Evolutionary conservation across 208 protist species (phyloP).

Genomic region (Acanthamoeba divionensis): DNA sequence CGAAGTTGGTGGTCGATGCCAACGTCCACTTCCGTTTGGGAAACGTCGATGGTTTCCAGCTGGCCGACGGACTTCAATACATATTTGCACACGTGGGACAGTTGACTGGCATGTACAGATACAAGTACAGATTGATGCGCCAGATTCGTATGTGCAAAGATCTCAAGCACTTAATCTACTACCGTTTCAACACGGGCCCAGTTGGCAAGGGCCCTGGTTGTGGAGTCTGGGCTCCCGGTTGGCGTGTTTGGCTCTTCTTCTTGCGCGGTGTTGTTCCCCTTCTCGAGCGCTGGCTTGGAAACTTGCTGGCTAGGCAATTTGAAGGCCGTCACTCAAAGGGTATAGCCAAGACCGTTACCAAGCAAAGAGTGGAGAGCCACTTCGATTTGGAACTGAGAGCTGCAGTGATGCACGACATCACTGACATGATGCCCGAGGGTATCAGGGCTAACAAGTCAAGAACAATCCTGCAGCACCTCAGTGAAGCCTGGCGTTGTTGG

Average conservation of each 20-base stretch:
- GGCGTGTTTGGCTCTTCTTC: constrained; percentile 99
- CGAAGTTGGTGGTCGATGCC: constrained; percentile 98
- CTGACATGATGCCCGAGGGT: constrained; percentile 99
- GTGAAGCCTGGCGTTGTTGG: constrained; percentile 97
- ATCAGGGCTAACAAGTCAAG: constrained; percentile 95
- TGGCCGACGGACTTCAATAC: constrained; percentile 99
- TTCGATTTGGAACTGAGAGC: constrained; percentile 99
- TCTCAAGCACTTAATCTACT: constrained; percentile 99
- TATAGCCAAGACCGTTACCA: constrained; percentile 98
- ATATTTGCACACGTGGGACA: constrained; percentile 98
- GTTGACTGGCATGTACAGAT: constrained; percentile 99
- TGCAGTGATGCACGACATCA: constrained; percentile 98
- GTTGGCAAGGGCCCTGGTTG: constrained; percentile 96
- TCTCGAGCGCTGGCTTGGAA: constrained; percentile 98
- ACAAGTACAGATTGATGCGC: constrained; percentile 99
- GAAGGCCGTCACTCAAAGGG: constrained; percentile 96
- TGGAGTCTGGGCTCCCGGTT: constrained; percentile 99
- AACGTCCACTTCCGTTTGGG: constrained; percentile 99
- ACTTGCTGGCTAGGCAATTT: constrained; percentile 98
- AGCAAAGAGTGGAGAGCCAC: constrained; percentile 99
- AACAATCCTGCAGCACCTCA: constrained; percentile 98
- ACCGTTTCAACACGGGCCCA: constrained; percentile 95
- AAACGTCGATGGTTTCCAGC: constrained; percentile 97
- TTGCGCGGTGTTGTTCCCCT: constrained; percentile 99
- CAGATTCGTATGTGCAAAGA: constrained; percentile 98